Evolutionary conservation across 306 rosid species (phyloP).

Genomic region (Cyamopsis tetragonoloba): DNA sequence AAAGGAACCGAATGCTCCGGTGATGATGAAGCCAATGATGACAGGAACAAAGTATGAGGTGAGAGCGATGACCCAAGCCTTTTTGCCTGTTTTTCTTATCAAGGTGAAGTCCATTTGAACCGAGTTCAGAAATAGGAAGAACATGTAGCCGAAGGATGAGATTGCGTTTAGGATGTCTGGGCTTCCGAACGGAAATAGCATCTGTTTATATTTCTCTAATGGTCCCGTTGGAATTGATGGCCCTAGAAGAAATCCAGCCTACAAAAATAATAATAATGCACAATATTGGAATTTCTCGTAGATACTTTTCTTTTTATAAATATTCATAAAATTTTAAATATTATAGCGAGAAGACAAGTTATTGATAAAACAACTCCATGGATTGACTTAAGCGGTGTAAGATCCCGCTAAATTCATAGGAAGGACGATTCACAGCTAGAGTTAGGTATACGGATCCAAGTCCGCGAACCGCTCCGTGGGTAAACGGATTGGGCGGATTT

Average conservation of each 20-base stretch:
- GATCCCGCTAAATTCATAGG: too few relatives aligned
- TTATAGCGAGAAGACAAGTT: too few relatives aligned
- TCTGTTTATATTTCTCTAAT: not conserved
- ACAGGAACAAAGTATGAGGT: not conserved
- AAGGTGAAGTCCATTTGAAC: slow-evolving; percentile 47
- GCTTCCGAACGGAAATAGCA: slow-evolving; percentile 27
- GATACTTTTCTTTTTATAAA: too few relatives aligned
- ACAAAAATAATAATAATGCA: too few relatives aligned
- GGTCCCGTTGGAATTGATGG: slow-evolving; percentile 26
- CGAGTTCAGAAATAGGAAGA: slow-evolving; percentile 30
- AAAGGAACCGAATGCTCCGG: accelerated
- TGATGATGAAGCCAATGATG: not conserved
- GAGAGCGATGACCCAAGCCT: slow-evolving; percentile 28
- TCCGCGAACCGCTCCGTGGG: too few relatives aligned
- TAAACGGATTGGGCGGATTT: too few relatives aligned
- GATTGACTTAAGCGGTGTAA: too few relatives aligned
- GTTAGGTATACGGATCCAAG: too few relatives aligned
- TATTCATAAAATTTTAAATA: too few relatives aligned
- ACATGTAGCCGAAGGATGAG: slow-evolving; percentile 21
- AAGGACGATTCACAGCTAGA: too few relatives aligned
- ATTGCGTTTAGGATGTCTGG: slow-evolving; percentile 25
- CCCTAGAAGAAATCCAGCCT: slow-evolving; percentile 44
- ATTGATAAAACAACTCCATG: too few relatives aligned
- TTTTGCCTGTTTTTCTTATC: slow-evolving; percentile 35
- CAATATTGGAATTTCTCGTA: too few relatives aligned